Evolutionary conservation across 2,329 filamentous ascomycete species (phyloP).

Genomic region (Scedosporium aurantiacum): DNA sequence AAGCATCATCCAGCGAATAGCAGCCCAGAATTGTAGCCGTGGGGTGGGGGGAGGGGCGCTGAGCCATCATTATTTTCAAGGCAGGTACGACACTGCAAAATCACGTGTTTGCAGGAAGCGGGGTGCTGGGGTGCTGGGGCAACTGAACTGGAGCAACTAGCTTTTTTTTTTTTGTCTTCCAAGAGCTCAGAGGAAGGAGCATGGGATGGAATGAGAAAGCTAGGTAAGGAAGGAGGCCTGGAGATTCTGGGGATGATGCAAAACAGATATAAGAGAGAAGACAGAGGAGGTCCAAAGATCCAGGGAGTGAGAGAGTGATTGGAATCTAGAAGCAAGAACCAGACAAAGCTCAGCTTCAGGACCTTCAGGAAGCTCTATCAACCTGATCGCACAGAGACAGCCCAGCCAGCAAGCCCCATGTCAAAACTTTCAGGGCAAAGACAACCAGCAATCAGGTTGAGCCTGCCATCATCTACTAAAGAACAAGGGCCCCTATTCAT

Average conservation of each 20-base stretch:
- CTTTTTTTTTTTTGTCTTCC: too few relatives aligned
- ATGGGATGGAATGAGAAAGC: too few relatives aligned
- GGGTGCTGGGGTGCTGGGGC: neutral
- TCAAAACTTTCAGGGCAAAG: neutral
- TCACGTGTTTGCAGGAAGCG: slow-evolving; percentile 4
- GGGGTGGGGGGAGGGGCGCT: slow-evolving; percentile 3
- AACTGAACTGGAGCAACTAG: neutral
- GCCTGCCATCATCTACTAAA: neutral
- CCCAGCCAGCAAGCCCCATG: too few relatives aligned
- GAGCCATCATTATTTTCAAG: neutral
- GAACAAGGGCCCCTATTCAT: neutral
- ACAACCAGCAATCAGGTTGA: neutral
- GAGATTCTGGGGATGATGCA: too few relatives aligned
- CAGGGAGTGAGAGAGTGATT: too few relatives aligned
- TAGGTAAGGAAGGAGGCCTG: too few relatives aligned
- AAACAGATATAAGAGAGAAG: too few relatives aligned
- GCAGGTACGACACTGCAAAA: neutral
- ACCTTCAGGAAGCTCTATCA: too few relatives aligned
- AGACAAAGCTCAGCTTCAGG: too few relatives aligned
- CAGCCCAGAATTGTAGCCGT: slow-evolving; percentile 10
- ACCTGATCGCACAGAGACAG: too few relatives aligned
- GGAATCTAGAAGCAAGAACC: too few relatives aligned
- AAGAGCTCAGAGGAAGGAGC: neutral
- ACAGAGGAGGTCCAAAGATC: too few relatives aligned
- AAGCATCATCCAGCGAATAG: slow-evolving; percentile 15